phyloP scores from a whole-genome alignment of 2,329 filamentous ascomycete species.

The Aaosphaeria arxii region DNA sequence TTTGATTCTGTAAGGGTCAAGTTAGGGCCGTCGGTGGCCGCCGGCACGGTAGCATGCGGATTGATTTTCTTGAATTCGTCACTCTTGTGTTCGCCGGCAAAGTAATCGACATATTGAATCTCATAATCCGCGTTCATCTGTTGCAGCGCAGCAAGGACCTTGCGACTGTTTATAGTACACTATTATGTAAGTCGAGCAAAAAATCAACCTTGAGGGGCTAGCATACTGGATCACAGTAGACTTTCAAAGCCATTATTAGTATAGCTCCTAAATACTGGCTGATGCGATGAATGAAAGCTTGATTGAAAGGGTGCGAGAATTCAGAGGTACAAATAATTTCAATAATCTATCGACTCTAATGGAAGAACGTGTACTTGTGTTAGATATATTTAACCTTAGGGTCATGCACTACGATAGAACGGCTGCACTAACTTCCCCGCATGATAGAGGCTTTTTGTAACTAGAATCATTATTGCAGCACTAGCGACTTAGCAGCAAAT shows the following conservation, averaged over 20 bases:
- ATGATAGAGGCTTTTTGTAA: too few species aligned
- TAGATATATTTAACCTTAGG: too few species aligned
- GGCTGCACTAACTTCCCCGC: too few species aligned
- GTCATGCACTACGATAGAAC: too few species aligned
- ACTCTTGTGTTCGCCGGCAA: slow-evolving; percentile 40
- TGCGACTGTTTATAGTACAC: slow-evolving; percentile 42
- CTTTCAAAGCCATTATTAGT: neutral
- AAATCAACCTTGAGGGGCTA: neutral
- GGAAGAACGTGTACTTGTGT: too few species aligned
- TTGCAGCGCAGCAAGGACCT: slow-evolving; percentile 41
- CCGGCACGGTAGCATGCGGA: slow-evolving; percentile 38
- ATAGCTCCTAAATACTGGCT: too few species aligned
- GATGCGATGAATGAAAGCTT: too few species aligned
- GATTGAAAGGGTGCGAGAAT: too few species aligned
- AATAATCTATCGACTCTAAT: too few species aligned
- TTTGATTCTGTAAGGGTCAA: slow-evolving; percentile 39
- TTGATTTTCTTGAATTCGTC: slow-evolving; percentile 36
- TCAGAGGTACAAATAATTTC: too few species aligned
- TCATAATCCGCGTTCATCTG: slow-evolving; percentile 36
- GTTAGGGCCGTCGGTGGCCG: slow-evolving; percentile 36
- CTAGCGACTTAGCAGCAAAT: too few species aligned
- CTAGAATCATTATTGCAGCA: too few species aligned
- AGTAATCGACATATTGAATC: slow-evolving; percentile 38
- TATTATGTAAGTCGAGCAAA: neutral
- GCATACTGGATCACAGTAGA: neutral